phyloP scores from a whole-genome alignment of 2,329 filamentous ascomycete genomes.

The Colletotrichum sp. region DNA sequence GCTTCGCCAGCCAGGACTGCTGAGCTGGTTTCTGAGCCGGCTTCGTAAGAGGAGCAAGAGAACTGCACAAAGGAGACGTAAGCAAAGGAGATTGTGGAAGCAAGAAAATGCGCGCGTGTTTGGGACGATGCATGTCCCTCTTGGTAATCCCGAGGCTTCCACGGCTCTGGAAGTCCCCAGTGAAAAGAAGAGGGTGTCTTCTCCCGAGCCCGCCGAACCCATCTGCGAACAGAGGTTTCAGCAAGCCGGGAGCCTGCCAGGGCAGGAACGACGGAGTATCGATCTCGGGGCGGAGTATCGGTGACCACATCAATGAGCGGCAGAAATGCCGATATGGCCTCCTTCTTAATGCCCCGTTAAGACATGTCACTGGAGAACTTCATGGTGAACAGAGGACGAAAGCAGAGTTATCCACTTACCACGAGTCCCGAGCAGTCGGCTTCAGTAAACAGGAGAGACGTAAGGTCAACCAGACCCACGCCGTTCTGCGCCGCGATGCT shows the following conservation, averaged over 20 bases:
- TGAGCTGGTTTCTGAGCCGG: slow-evolving; percentile 33
- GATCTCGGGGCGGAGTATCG: slow-evolving; percentile 74
- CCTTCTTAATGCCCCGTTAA: slow-evolving; percentile 63
- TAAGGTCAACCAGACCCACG: slow-evolving; percentile 81
- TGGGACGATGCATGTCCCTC: slow-evolving; percentile 49
- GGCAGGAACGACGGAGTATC: slow-evolving; percentile 37
- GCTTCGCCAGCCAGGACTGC: slow-evolving; percentile 27
- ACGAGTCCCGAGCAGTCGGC: slow-evolving; percentile 62
- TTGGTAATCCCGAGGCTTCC: slow-evolving; percentile 53
- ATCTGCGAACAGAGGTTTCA: slow-evolving; percentile 27
- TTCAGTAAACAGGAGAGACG: slow-evolving; percentile 74
- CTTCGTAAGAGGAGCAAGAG: slow-evolving; percentile 34
- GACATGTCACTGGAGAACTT: background rate
- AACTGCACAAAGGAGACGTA: slow-evolving; percentile 35
- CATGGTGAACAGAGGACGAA: slow-evolving; percentile 14
- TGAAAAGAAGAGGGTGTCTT: slow-evolving; percentile 46
- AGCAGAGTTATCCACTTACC: slow-evolving; percentile 35
- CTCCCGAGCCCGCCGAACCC: slow-evolving; percentile 44
- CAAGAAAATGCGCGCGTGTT: slow-evolving; percentile 30
- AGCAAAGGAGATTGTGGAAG: background rate
- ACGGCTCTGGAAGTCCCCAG: slow-evolving; percentile 51
- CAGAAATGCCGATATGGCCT: slow-evolving; percentile 52
- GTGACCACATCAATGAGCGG: slow-evolving; percentile 61
- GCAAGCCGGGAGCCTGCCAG: background rate
- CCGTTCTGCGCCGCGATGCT: slow-evolving; percentile 69